Percentiles rank a stretch among this genome's conserved stretches.
These are phyloP conservation scores for Aspergillus japonicus DNA, from an alignment of 2,329 filamentous ascomycete genomes.

Conservation along the genomic window DNA sequence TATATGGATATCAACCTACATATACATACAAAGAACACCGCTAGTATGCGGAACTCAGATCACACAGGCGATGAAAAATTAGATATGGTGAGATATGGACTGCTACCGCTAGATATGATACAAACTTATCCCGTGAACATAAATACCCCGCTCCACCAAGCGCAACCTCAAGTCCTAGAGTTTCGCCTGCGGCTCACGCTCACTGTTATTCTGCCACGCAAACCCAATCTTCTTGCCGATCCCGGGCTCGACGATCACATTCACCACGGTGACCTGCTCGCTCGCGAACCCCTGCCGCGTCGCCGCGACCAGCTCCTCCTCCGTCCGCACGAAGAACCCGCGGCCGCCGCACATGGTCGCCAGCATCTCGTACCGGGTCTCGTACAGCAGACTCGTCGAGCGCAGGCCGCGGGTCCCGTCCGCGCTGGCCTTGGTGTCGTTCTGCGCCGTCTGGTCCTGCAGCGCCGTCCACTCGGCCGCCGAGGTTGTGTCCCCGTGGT, in stretches of 20 bases:
- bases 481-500: slow-evolving; percentile 45
- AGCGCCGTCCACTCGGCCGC: slow-evolving; percentile 47
- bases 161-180: slow-evolving; percentile 13
- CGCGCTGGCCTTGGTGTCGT: slow-evolving; percentile 24
- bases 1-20: too few species aligned
- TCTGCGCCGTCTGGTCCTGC: slow-evolving; percentile 41
- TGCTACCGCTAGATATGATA: too few species aligned
- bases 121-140: too few species aligned
- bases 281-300: slow-evolving; percentile 51
- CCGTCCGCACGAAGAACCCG: slow-evolving; percentile 52
- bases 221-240: slow-evolving; percentile 42
- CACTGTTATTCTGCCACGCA: slow-evolving; percentile 35
- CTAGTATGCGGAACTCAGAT: too few species aligned
- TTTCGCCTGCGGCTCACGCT: slow-evolving; percentile 26
- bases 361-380: slow-evolving; percentile 56
- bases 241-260: slow-evolving; percentile 56
- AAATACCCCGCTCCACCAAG: too few species aligned
- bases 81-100: too few species aligned
- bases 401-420: slow-evolving; percentile 40
- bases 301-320: slow-evolving; percentile 53
- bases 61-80: too few species aligned
- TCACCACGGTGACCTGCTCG: slow-evolving; percentile 52
- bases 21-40: too few species aligned
- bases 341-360: slow-evolving; percentile 56
- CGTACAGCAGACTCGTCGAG: slow-evolving; percentile 53